Evolutionary conservation across 1,284 basidiomycete species (phyloP), one percentile per base, ranked within the genome.

Genomic region (Sporisorium graminicola): DNA sequence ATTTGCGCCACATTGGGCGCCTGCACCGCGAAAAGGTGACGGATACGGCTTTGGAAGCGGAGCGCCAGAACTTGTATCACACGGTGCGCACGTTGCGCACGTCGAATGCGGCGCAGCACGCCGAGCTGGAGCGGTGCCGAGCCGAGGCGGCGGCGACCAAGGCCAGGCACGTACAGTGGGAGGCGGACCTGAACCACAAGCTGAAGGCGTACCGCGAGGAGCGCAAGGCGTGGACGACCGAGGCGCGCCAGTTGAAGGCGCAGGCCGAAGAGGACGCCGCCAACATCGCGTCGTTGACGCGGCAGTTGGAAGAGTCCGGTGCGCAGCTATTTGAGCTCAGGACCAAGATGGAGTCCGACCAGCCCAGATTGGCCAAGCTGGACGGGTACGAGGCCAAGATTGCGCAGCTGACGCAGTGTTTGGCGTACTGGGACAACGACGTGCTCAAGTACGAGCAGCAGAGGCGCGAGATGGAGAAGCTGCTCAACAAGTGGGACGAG

Each of bases 11-110:
- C 57, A 85, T 86, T 53, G 85, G 85, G n/a, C 73, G 76, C 7
- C 65, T 86, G 20, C 85, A 86, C 63, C 80, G 82, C 24, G 80
- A 86, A 54, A 79, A 82, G 31, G 80, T 86, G 29, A 66, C 75
- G 2, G 77, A 77, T 29, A 82, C 82, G 4, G 82, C 76, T 0
- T 62, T 79, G 33, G 85, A 86, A 64, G 84, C 83, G 1, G 83
- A 85, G 49, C 78, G 80, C 5, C 84, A 86, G 63, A 85, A 85
- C 43, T 61, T 86, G 33, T 81, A 84, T 49, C 71, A 78, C 29
- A 78, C 74, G 14, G 78, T 82, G 8, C 76, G 80, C 13, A 58
- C 74, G 16, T 63, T 84, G 37, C 74, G 77, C 14, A 26, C 57
- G 7, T 71, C 81, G 46, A 65, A 82, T 27, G 52, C 59, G 6